Conservation (phyloP, 495 filamentous ascomycete genomes). For the Viridothelium virens region DNA sequence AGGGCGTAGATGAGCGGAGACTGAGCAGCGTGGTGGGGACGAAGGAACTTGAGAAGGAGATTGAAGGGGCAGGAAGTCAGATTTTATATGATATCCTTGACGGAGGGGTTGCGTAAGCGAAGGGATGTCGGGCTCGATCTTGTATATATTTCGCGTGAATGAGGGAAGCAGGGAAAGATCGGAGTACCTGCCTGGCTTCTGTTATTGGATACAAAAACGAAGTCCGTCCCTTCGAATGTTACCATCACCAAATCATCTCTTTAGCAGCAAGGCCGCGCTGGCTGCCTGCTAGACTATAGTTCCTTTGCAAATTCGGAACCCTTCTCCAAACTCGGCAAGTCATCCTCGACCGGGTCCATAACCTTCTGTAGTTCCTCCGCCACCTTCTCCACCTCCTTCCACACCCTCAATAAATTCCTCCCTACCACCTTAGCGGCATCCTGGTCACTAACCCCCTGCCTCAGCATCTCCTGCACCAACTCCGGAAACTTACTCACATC, state of each 20-base stretch:
- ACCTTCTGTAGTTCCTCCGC: slow-evolving; percentile 30
- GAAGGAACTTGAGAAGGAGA: slow-evolving; percentile 27
- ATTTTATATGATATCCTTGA: slow-evolving; percentile 34
- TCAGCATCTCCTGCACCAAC: slow-evolving; percentile 57
- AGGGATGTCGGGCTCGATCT: neutral
- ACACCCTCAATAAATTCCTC: slow-evolving; percentile 38
- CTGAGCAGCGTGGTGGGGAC: slow-evolving; percentile 30
- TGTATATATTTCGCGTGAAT: too few species aligned
- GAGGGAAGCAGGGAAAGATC: neutral
- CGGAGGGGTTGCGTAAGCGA: slow-evolving; percentile 17
- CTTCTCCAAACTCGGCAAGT: slow-evolving; percentile 13
- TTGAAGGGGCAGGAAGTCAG: slow-evolving; percentile 32
- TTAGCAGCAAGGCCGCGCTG: neutral
- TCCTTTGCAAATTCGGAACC: neutral
- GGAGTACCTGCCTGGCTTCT: neutral
- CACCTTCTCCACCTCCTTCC: slow-evolving; percentile 39
- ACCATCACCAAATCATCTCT: neutral
- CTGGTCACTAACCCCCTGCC: slow-evolving; percentile 34
- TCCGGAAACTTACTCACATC: slow-evolving; percentile 82
- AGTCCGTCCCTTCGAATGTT: too few species aligned
- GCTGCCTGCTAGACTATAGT: neutral
- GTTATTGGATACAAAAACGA: neutral
- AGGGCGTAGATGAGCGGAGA: slow-evolving; percentile 32
- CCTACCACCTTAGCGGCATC: slow-evolving; percentile 37
- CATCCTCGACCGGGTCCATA: slow-evolving; percentile 34